Percentiles rank a stretch among this genome's conserved stretches.
These are phyloP conservation scores for Rossbeevera mucosa DNA, from an alignment of 768 basidiomycete genomes.

Conservation along the genomic window DNA sequence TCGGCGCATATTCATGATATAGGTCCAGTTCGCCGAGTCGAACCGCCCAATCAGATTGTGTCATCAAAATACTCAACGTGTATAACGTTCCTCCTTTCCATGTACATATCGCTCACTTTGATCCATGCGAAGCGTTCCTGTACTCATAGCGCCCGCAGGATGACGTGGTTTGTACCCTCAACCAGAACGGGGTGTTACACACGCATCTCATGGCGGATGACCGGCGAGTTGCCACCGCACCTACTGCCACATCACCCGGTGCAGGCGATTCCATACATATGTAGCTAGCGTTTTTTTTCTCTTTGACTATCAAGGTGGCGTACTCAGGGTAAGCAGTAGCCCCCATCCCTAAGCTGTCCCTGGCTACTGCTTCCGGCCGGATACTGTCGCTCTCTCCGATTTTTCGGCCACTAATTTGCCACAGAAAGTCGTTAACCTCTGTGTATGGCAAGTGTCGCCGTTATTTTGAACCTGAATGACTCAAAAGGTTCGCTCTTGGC, in stretches of 20 bases:
- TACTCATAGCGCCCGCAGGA: slow-evolving; percentile 8
- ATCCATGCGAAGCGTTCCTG: slow-evolving; percentile 27
- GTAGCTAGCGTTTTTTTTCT: slow-evolving; percentile 6
- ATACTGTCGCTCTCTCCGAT: slow-evolving; percentile 3
- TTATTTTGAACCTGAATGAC: slow-evolving; percentile 6
- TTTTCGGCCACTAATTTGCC: slow-evolving; percentile 5
- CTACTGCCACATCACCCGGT: slow-evolving; percentile 16
- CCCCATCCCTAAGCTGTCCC: slow-evolving; percentile 12
- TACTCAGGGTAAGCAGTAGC: slow-evolving; percentile 18
- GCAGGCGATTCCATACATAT: not conserved
- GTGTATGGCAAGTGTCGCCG: slow-evolving; percentile 8
- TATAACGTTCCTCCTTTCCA: slow-evolving; percentile 18
- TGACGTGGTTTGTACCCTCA: slow-evolving; percentile 23
- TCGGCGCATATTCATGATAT: slow-evolving; percentile 13
- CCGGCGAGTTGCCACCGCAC: slow-evolving; percentile 24
- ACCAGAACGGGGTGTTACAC: slow-evolving; percentile 11
- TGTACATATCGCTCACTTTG: slow-evolving; percentile 17
- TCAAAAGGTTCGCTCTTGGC: slow-evolving; percentile 9
- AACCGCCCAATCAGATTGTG: slow-evolving; percentile 17
- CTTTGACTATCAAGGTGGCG: slow-evolving; percentile 21
- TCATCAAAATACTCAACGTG: slow-evolving; percentile 22
- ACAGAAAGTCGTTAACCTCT: slow-evolving; percentile 1
- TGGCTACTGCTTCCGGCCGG: slow-evolving; percentile 15
- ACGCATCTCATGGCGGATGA: slow-evolving; percentile 16
- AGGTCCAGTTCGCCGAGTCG: slow-evolving; percentile 21